These are phyloP conservation scores for Oryza coarctata DNA, from an alignment of 176 grass and related monocot species.

Conservation along the genomic window DNA sequence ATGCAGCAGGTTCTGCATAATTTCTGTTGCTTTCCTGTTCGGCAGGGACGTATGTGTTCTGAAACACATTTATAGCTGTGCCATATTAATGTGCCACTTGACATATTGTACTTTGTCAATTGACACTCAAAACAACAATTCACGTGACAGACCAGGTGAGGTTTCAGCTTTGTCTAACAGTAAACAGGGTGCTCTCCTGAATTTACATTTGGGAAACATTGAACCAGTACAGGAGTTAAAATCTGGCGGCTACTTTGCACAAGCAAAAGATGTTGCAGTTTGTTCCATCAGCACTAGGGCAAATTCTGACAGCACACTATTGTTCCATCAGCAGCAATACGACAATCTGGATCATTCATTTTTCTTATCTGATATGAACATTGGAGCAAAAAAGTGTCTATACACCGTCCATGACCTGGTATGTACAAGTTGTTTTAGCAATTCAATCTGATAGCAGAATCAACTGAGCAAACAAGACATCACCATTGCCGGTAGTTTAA, in stretches of 20 bases:
- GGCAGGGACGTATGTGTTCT: background rate
- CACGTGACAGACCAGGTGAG: background rate
- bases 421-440: conserved; percentile 42
- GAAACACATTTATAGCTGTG: conserved; percentile 1
- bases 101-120: background rate
- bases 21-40: background rate
- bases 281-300: conserved; percentile 19
- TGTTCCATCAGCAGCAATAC: conserved; percentile 15
- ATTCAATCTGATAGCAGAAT: background rate
- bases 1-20: conserved; percentile 18
- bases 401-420: conserved; percentile 39
- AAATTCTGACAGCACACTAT: background rate
- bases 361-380: background rate
- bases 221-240: background rate
- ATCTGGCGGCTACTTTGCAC: conserved; percentile 1
- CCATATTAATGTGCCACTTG: background rate
- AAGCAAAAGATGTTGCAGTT: background rate
- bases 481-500: background rate
- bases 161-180: background rate
- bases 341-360: conserved; percentile 4
- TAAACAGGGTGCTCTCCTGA: background rate
- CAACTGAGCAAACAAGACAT: background rate
- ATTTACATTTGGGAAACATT: conserved; percentile 3
- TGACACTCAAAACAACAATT: background rate
- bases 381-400: background rate